Evolutionary conservation across 2,329 filamentous ascomycete species (phyloP).

Genomic region (Colletotrichum phormii): DNA sequence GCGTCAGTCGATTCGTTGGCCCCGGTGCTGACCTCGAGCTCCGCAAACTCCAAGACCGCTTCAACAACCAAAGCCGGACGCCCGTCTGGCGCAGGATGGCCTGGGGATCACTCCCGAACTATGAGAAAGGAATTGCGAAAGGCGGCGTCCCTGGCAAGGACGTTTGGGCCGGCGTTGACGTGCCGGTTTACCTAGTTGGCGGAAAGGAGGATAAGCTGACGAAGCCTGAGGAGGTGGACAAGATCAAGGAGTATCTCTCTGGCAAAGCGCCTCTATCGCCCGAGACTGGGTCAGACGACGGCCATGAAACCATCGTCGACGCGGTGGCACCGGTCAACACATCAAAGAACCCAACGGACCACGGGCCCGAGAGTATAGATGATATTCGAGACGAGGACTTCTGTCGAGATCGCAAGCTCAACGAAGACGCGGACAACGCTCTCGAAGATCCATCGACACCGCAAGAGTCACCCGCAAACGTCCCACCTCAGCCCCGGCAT

Average conservation of each 20-base stretch:
- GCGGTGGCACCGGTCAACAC: constrained; percentile 61
- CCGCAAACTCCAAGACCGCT: constrained; percentile 75
- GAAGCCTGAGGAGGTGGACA: constrained; percentile 75
- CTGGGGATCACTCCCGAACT: constrained; percentile 74
- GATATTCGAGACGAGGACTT: constrained; percentile 54
- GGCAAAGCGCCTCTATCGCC: constrained; percentile 15
- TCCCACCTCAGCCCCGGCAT: constrained; percentile 60
- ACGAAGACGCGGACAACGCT: constrained; percentile 50
- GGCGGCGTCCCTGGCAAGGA: constrained; percentile 77
- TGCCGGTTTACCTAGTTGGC: constrained; percentile 83
- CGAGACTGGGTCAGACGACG: constrained; percentile 35
- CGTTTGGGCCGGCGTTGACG: constrained; percentile 77
- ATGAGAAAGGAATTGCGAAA: constrained; percentile 60
- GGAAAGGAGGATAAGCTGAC: constrained; percentile 83
- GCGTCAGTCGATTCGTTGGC: constrained; percentile 83
- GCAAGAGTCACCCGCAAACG: constrained; percentile 50
- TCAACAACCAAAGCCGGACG: constrained; percentile 86
- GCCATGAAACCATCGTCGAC: constrained; percentile 55
- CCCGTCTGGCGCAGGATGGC: constrained; percentile 87
- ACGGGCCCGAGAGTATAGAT: constrained; percentile 51
- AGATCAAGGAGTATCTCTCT: constrained; percentile 62
- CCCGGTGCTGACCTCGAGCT: constrained; percentile 72
- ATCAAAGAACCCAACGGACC: constrained; percentile 44
- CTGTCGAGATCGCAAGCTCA: constrained; percentile 40
- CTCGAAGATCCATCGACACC: constrained; percentile 60